Evolutionary conservation across 2,329 filamentous ascomycete genomes (phyloP).

Genomic region (Mycosphaerella arachidis): DNA sequence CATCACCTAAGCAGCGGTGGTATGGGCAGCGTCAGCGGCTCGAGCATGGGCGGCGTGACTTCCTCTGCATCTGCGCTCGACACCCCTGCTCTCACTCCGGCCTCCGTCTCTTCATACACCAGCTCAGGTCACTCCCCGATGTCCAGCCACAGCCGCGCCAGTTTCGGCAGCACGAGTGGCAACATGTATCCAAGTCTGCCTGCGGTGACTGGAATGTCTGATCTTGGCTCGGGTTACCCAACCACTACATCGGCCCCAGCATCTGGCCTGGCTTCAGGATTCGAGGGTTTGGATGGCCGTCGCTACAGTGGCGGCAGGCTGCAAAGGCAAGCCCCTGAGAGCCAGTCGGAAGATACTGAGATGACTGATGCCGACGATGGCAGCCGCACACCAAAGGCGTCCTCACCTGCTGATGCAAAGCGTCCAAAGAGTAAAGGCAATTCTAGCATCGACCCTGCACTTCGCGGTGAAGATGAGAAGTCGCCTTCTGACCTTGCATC

Average conservation of each 20-base stretch:
- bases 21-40: slow-evolving; percentile 33
- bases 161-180: slow-evolving; percentile 49
- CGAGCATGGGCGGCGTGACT: slow-evolving; percentile 33
- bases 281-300: slow-evolving; percentile 57
- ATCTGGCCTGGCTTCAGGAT: slow-evolving; percentile 63
- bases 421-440: slow-evolving; percentile 30
- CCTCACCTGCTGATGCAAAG: slow-evolving; percentile 19
- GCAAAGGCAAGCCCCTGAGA: slow-evolving; percentile 49
- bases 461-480: slow-evolving; percentile 31
- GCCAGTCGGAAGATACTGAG: slow-evolving; percentile 36
- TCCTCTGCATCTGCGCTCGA: slow-evolving; percentile 49
- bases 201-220: slow-evolving; percentile 62
- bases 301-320: slow-evolving; percentile 59
- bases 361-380: slow-evolving; percentile 41
- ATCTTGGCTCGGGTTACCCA: slow-evolving; percentile 53
- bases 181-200: slow-evolving; percentile 73
- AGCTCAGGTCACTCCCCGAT: slow-evolving; percentile 69
- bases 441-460: slow-evolving; percentile 35
- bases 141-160: slow-evolving; percentile 58
- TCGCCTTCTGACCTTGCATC: slow-evolving; percentile 25
- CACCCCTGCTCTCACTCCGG: slow-evolving; percentile 72
- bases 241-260: slow-evolving; percentile 63
- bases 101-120: slow-evolving; percentile 70
- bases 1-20: slow-evolving; percentile 22
- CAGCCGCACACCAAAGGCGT: slow-evolving; percentile 32